Evolutionary conservation across 2,329 filamentous ascomycete genomes (phyloP).

Genomic region (Herpotrichia juniperi): DNA sequence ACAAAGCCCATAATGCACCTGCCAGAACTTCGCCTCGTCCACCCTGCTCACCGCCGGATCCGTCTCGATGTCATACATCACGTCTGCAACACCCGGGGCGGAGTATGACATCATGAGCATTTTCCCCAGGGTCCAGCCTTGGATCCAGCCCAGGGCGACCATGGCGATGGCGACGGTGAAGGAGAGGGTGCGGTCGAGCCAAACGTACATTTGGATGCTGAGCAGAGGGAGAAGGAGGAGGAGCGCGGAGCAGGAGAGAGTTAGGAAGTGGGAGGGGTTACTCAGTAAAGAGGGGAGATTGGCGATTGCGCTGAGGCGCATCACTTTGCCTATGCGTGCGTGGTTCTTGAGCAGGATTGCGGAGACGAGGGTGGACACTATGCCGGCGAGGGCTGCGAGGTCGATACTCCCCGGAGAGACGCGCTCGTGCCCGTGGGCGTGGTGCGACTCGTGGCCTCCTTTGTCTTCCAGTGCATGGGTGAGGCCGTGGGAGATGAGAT

Average conservation of each 20-base stretch:
- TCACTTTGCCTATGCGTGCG: slow-evolving; percentile 86
- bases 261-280: slow-evolving; percentile 95
- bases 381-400: slow-evolving; percentile 79
- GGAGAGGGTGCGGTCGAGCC: slow-evolving; percentile 83
- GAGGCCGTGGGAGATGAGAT: slow-evolving; percentile 90
- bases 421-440: slow-evolving; percentile 64
- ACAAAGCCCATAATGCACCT: slow-evolving; percentile 95
- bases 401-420: slow-evolving; percentile 80
- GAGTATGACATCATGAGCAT: slow-evolving; percentile 96
- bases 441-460: slow-evolving; percentile 75
- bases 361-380: slow-evolving; percentile 81
- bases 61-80: slow-evolving; percentile 83
- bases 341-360: slow-evolving; percentile 90
- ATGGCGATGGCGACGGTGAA: slow-evolving; percentile 83
- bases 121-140: slow-evolving; percentile 84
- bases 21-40: slow-evolving; percentile 96
- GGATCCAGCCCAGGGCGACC: slow-evolving; percentile 82
- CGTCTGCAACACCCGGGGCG: slow-evolving; percentile 66
- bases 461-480: slow-evolving; percentile 86
- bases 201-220: slow-evolving; percentile 78
- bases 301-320: slow-evolving; percentile 83
- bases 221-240: slow-evolving; percentile 83
- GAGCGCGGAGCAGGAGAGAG: slow-evolving; percentile 81
- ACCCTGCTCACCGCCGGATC: slow-evolving; percentile 78
- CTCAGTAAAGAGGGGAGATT: slow-evolving; percentile 84